phyloP scores from a whole-genome alignment of 164 flowering plant genomes.

The Tetrastigma voinierianum region DNA sequence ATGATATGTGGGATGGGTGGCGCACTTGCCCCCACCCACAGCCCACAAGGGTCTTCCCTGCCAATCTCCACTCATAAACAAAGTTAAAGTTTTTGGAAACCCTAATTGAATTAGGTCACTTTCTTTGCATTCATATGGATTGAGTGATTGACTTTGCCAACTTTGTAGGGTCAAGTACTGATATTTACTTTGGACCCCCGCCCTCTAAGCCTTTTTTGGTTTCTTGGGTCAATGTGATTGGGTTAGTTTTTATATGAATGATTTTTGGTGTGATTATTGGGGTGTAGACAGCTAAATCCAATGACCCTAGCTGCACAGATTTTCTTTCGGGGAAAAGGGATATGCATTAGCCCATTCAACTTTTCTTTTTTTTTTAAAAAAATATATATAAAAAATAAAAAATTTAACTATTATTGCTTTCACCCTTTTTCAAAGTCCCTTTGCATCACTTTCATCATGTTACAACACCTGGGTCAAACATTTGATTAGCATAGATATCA shows the following conservation, averaged over 20 bases:
- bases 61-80: background rate
- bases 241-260: background rate
- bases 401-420: no score
- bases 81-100: background rate
- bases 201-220: background rate
- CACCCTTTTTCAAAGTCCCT: no score
- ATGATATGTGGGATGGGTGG: slow-evolving; percentile 1
- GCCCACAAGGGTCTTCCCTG: background rate
- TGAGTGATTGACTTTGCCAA: slow-evolving; percentile 3
- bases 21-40: background rate
- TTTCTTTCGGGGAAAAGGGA: background rate
- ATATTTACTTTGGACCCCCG: slow-evolving; percentile 1
- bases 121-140: background rate
- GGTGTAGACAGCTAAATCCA: slow-evolving; percentile 5
- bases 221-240: background rate
- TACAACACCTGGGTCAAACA: no score
- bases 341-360: background rate
- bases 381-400: no score
- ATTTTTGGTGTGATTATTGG: background rate
- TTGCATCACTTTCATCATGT: no score
- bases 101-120: background rate
- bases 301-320: background rate
- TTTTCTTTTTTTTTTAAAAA: no score
- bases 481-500: no score
- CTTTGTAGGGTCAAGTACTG: background rate